Percentiles rank a stretch among this genome's conserved stretches.
These are phyloP conservation scores for Auricularia sp. DNA, from an alignment of 768 basidiomycete genomes.

Conservation along the genomic window DNA sequence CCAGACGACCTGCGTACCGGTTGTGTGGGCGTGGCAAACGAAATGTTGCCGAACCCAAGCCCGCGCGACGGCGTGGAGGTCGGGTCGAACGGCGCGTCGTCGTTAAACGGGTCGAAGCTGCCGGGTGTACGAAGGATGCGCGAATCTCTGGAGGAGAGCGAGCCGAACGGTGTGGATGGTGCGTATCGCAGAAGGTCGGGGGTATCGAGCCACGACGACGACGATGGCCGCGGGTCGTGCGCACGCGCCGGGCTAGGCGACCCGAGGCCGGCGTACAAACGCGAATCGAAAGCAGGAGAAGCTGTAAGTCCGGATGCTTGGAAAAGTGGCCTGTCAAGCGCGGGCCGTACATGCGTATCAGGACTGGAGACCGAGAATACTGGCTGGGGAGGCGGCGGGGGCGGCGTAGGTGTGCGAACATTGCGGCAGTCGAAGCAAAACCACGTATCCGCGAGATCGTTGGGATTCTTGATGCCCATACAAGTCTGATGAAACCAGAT, in stretches of 20 bases:
- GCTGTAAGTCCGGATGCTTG: not conserved
- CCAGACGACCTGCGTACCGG: not conserved
- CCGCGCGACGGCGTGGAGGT: constrained; percentile 80
- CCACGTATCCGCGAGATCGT: constrained; percentile 72
- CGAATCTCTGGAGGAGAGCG: not conserved
- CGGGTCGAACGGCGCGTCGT: constrained; percentile 45
- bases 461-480: constrained; percentile 55
- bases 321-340: not conserved
- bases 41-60: constrained; percentile 35
- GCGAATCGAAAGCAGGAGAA: not conserved
- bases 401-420: not conserved
- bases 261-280: not conserved
- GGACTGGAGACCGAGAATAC: not conserved
- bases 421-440: constrained; percentile 46
- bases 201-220: not conserved
- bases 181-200: not conserved
- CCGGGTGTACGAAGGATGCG: not conserved
- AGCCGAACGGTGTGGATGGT: not conserved
- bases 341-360: not conserved
- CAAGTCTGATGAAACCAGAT: constrained; percentile 78
- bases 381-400: not conserved
- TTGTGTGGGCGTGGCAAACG: constrained; percentile 3
- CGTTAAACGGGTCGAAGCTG: not conserved
- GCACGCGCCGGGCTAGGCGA: not conserved
- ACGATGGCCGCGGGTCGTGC: not conserved